phyloP scores from a whole-genome alignment of 1,139 yeast genomes.

The Hemisphaericaspora xylanilytica region DNA sequence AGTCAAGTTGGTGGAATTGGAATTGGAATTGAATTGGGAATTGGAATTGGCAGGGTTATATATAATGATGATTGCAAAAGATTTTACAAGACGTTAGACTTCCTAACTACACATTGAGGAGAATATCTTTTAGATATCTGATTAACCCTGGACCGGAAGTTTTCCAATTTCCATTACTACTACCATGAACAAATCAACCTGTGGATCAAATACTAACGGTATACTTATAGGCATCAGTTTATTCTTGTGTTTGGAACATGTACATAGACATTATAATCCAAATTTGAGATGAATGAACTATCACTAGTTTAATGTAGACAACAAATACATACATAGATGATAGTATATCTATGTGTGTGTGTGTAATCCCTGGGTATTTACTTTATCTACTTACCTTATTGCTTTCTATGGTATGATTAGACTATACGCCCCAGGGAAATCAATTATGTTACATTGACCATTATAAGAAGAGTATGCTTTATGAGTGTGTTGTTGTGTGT shows the following conservation, averaged over 20 bases:
- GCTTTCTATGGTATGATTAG: slow-evolving; percentile 15
- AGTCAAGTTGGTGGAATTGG: too few relatives aligned
- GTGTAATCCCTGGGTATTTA: slow-evolving; percentile 17
- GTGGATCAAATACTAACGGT: slow-evolving; percentile 1
- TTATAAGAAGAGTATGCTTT: not conserved
- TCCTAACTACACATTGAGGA: slow-evolving; percentile 28
- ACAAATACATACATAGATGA: too few relatives aligned
- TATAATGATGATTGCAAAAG: slow-evolving; percentile 29
- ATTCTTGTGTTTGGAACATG: not conserved
- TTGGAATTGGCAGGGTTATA: not conserved
- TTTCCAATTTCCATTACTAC: not conserved
- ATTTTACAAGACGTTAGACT: slow-evolving; percentile 31
- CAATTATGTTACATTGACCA: slow-evolving; percentile 2
- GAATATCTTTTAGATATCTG: slow-evolving; percentile 26
- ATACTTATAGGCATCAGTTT: too few relatives aligned
- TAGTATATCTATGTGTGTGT: too few relatives aligned
- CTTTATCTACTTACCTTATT: slow-evolving; percentile 16
- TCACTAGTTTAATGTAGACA: too few relatives aligned
- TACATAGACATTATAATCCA: slow-evolving; percentile 1
- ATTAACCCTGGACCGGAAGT: slow-evolving; percentile 4
- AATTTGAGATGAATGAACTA: too few relatives aligned
- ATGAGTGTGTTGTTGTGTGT: not conserved
- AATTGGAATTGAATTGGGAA: too few relatives aligned
- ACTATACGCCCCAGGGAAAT: slow-evolving; percentile 22
- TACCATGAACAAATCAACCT: not conserved